Evolutionary conservation across 2,329 filamentous ascomycete species (phyloP).

Genomic region (Periconia sp.): DNA sequence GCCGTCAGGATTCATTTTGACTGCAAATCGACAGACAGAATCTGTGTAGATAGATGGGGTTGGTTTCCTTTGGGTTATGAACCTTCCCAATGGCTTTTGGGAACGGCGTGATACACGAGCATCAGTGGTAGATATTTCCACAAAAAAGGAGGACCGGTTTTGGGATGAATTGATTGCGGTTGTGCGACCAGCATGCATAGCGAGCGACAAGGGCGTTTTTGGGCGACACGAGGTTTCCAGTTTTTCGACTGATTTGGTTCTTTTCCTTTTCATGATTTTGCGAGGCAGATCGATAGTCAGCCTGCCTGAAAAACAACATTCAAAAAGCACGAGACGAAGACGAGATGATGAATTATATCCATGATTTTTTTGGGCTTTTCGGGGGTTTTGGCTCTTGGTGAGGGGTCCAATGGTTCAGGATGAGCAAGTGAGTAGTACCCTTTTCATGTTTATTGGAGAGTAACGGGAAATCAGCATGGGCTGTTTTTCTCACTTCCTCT

Average conservation of each 20-base stretch:
- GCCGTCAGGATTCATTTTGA: slow-evolving; percentile 41
- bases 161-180: slow-evolving; percentile 15
- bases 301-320: no score
- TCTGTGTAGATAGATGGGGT: slow-evolving; percentile 4
- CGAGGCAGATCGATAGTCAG: no score
- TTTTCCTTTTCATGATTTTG: no score
- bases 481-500: no score
- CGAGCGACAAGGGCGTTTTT: slow-evolving; percentile 35
- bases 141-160: background rate
- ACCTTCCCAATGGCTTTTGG: background rate
- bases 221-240: background rate
- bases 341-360: background rate
- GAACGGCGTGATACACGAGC: no score
- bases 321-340: background rate
- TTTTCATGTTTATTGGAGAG: no score
- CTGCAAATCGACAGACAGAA: slow-evolving; percentile 14
- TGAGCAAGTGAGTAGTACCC: no score
- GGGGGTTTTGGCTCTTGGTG: background rate
- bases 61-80: slow-evolving; percentile 1
- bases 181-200: slow-evolving; percentile 42
- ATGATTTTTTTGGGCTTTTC: background rate
- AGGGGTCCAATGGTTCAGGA: background rate
- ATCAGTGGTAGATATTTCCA: no score
- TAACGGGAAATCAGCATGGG: no score
- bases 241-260: background rate